Evolutionary conservation across 73 alveolate genomes (phyloP).

Genomic region (Paramecium biaurelia): DNA sequence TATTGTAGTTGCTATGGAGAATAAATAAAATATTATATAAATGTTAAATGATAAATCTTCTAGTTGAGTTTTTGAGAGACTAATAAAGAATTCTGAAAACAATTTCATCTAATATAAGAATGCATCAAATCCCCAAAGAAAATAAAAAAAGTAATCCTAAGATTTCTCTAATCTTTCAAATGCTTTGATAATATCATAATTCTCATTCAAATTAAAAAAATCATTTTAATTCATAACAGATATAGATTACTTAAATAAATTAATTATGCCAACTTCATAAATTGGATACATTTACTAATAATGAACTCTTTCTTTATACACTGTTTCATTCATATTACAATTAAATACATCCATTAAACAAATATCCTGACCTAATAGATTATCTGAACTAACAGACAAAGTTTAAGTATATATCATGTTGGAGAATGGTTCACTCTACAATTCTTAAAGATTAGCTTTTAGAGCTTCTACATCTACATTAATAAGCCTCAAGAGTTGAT

Average conservation of each 20-base stretch:
- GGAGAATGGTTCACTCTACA: background rate
- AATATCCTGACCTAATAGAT: background rate
- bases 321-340: background rate
- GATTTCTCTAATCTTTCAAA: background rate
- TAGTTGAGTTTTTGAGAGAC: background rate
- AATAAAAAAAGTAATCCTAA: background rate
- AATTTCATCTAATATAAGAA: background rate
- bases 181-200: background rate
- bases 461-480: background rate
- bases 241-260: background rate
- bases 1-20: background rate
- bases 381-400: background rate
- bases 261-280: background rate
- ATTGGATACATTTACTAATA: background rate
- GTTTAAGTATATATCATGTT: background rate
- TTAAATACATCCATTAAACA: background rate
- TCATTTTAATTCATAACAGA: background rate
- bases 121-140: conserved; percentile 27
- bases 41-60: background rate
- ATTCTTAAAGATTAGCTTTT: background rate
- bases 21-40: background rate
- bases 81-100: background rate
- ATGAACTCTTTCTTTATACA: background rate
- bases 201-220: background rate
- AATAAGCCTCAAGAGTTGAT: background rate